Percentiles rank a stretch among this genome's conserved stretches.
Conservation (phyloP, 208 protist genomes). For the Acanthamoeba culbertsoni region DNA sequence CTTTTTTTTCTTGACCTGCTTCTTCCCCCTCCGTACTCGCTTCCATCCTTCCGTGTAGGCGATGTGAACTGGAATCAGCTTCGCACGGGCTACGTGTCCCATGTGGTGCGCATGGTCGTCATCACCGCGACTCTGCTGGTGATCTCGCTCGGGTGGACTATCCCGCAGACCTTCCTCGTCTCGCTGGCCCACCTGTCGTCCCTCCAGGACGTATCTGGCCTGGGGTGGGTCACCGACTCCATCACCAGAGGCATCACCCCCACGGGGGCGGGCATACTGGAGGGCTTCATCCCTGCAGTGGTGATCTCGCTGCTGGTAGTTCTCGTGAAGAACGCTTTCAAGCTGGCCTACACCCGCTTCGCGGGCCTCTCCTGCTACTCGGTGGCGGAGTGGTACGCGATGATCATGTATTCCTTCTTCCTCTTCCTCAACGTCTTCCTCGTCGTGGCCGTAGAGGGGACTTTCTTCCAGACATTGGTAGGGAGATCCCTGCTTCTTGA, state of each 20-base stretch:
- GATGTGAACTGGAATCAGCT: constrained; percentile 22
- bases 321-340: neutral
- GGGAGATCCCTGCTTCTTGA: neutral
- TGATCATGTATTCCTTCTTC: constrained; percentile 54
- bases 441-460: neutral
- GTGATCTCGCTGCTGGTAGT: constrained; percentile 4
- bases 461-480: neutral
- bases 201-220: neutral
- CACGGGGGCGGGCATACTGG: neutral
- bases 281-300: neutral
- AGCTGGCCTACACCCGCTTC: neutral
- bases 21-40: neutral
- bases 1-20: neutral
- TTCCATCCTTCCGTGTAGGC: neutral
- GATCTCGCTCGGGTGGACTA: neutral
- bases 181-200: neutral
- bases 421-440: constrained; percentile 48
- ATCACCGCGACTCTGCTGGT: neutral
- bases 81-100: neutral
- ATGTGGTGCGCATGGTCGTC: neutral
- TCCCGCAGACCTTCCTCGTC: neutral
- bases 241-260: neutral
- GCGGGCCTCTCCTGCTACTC: neutral
- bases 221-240: neutral
- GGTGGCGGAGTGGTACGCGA: constrained; percentile 25